These are phyloP conservation scores for Saccharomycodes ludwigii DNA, from an alignment of 805 yeast genomes.

Conservation along the genomic window DNA sequence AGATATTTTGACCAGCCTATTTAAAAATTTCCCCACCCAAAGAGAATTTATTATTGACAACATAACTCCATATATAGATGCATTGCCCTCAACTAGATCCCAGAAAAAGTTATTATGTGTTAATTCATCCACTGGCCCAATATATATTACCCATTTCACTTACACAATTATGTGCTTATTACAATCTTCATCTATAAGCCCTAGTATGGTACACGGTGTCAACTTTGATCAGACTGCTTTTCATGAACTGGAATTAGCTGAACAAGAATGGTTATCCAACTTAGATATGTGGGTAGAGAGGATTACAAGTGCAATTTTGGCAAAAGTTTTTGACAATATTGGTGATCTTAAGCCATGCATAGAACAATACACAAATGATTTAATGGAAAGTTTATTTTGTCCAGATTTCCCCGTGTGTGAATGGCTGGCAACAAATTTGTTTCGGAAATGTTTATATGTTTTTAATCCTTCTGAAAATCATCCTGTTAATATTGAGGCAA, in stretches of 20 bases:
- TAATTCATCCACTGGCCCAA: slow-evolving; percentile 3
- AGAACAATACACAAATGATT: slow-evolving; percentile 1
- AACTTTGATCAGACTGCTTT: too few relatives aligned
- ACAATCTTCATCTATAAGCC: slow-evolving; percentile 6
- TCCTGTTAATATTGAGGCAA: slow-evolving; percentile 32
- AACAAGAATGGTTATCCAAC: background rate
- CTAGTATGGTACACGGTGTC: too few relatives aligned
- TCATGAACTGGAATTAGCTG: too few relatives aligned
- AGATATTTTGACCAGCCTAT: slow-evolving; percentile 26
- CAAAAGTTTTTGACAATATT: slow-evolving; percentile 11
- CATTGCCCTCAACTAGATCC: slow-evolving; percentile 33
- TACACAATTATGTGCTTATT: slow-evolving; percentile 16
- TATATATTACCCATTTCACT: slow-evolving; percentile 19
- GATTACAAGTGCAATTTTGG: slow-evolving; percentile 15
- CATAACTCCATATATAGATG: slow-evolving; percentile 37
- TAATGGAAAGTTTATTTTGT: background rate
- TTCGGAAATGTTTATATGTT: slow-evolving; percentile 1
- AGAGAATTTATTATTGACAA: slow-evolving; percentile 51
- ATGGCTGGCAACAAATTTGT: background rate
- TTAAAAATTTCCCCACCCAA: slow-evolving; percentile 35
- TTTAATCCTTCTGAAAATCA: slow-evolving; percentile 21
- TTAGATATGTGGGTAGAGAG: slow-evolving; percentile 11
- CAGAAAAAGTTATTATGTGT: slow-evolving; percentile 15
- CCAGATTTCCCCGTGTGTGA: slow-evolving; percentile 2
- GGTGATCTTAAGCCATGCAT: slow-evolving; percentile 5